Percentiles rank a stretch among this genome's conserved stretches.
phyloP scores from a whole-genome alignment of 2,329 filamentous ascomycete species.

The Botryotinia globosa region DNA sequence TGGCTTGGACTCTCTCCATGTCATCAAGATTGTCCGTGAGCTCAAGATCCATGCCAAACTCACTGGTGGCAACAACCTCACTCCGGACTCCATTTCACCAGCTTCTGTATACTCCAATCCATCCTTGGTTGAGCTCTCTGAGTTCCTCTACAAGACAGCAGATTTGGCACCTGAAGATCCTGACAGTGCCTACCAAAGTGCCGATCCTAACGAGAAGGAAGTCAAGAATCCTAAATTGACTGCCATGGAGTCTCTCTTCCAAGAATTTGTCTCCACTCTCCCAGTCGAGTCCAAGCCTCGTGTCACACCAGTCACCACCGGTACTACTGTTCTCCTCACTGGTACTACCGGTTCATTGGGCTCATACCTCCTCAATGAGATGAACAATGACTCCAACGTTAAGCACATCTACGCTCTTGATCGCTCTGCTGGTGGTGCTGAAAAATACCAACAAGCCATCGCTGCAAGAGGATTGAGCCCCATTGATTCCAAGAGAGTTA shows the following conservation, averaged over 20 bases:
- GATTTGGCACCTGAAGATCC: conserved; percentile 15
- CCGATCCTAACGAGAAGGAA: conserved; percentile 13
- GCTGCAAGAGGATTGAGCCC: conserved; percentile 40
- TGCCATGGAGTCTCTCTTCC: conserved; percentile 20
- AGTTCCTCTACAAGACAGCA: conserved; percentile 20
- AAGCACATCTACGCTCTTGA: conserved; percentile 49
- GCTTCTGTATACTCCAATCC: conserved; percentile 22
- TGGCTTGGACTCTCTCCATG: conserved; percentile 27
- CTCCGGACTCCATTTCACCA: conserved; percentile 16
- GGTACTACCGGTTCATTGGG: conserved; percentile 50
- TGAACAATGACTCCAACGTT: conserved; percentile 39
- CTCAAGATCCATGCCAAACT: conserved; percentile 21
- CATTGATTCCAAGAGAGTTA: conserved; percentile 41
- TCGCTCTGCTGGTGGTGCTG: conserved; percentile 40
- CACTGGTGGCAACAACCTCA: conserved; percentile 17
- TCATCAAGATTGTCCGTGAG: conserved; percentile 22
- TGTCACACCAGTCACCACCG: conserved; percentile 5
- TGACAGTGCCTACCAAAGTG: conserved; percentile 22
- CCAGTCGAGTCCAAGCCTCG: conserved; percentile 11
- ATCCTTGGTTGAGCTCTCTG: conserved; percentile 18
- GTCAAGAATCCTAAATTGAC: conserved; percentile 11
- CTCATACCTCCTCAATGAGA: conserved; percentile 45
- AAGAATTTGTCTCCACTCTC: conserved; percentile 21
- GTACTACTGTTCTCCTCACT: conserved; percentile 41
- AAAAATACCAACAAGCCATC: conserved; percentile 41